phyloP scores from a whole-genome alignment of 2,329 filamentous ascomycete genomes.

The Fusarium torreyae region DNA sequence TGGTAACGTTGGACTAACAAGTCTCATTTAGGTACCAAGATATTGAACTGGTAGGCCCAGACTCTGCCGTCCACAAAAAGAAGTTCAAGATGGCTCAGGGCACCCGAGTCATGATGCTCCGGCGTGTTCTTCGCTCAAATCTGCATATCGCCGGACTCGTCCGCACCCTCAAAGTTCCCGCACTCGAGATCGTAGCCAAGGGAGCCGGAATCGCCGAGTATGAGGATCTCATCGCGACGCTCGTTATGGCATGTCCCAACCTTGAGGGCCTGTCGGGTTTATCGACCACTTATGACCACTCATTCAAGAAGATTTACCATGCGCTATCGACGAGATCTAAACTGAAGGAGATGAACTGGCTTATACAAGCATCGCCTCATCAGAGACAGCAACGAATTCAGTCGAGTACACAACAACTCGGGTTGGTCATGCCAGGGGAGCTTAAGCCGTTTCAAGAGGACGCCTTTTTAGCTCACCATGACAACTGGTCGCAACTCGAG shows the following conservation, averaged over 20 bases:
- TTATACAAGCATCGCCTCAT: slow-evolving; percentile 60
- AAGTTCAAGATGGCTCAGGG: slow-evolving; percentile 68
- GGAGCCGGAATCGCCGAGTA: slow-evolving; percentile 63
- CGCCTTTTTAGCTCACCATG: slow-evolving; percentile 66
- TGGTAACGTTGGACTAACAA: slow-evolving; percentile 32
- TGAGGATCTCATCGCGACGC: slow-evolving; percentile 70
- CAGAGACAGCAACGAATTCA: slow-evolving; percentile 53
- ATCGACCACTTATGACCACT: slow-evolving; percentile 68
- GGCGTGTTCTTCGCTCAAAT: slow-evolving; percentile 69
- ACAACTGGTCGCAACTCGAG: slow-evolving; percentile 69
- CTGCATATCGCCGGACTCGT: slow-evolving; percentile 69
- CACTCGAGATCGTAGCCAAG: slow-evolving; percentile 60
- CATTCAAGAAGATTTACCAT: slow-evolving; percentile 70
- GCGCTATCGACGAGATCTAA: slow-evolving; percentile 71
- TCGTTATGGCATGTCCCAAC: slow-evolving; percentile 77
- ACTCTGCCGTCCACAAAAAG: slow-evolving; percentile 70
- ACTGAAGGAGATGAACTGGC: slow-evolving; percentile 73
- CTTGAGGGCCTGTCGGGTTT: slow-evolving; percentile 72
- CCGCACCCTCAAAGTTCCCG: slow-evolving; percentile 68
- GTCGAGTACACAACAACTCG: slow-evolving; percentile 52
- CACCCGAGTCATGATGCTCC: slow-evolving; percentile 69
- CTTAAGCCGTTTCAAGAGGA: slow-evolving; percentile 55
- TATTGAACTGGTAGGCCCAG: slow-evolving; percentile 71
- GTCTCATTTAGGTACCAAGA: slow-evolving; percentile 66
- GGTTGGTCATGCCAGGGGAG: slow-evolving; percentile 50